phyloP scores from a whole-genome alignment of 257 asterid species.

The Euphrasia confusa region DNA sequence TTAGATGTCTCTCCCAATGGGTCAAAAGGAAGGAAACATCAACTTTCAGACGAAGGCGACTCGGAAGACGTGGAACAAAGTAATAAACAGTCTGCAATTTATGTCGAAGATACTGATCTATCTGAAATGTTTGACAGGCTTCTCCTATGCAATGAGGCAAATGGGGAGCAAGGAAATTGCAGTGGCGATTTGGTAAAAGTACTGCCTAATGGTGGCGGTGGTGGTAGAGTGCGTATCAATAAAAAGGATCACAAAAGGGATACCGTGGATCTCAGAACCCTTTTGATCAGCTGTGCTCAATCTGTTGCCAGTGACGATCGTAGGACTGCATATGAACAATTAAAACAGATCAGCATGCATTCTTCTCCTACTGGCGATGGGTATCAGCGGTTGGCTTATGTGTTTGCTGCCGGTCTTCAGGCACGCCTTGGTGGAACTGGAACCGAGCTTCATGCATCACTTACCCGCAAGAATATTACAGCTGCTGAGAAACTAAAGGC shows the following conservation, averaged over 20 bases:
- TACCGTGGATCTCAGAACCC: slow-evolving; percentile 67
- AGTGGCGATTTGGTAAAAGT: slow-evolving; percentile 7
- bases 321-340: slow-evolving; percentile 61
- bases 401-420: slow-evolving; percentile 70
- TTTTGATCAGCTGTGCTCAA: slow-evolving; percentile 74
- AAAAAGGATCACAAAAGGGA: slow-evolving; percentile 43
- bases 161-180: slow-evolving; percentile 29
- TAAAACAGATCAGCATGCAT: slow-evolving; percentile 64
- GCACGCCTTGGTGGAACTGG: slow-evolving; percentile 86
- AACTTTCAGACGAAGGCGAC: slow-evolving; percentile 48
- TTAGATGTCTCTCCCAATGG: slow-evolving; percentile 30
- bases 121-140: slow-evolving; percentile 79
- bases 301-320: slow-evolving; percentile 74
- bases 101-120: slow-evolving; percentile 63
- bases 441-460: slow-evolving; percentile 59
- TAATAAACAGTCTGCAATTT: slow-evolving; percentile 73
- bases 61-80: slow-evolving; percentile 59
- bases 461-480: slow-evolving; percentile 48
- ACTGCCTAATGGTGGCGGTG: not conserved
- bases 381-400: slow-evolving; percentile 66
- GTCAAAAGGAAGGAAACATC: slow-evolving; percentile 72
- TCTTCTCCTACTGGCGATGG: slow-evolving; percentile 71
- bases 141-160: slow-evolving; percentile 51
- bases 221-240: slow-evolving; percentile 30
- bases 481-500: slow-evolving; percentile 79